Evolutionary conservation across 1,284 basidiomycete genomes (phyloP).

Genomic region (Cutaneotrichosporon cyanovorans): DNA sequence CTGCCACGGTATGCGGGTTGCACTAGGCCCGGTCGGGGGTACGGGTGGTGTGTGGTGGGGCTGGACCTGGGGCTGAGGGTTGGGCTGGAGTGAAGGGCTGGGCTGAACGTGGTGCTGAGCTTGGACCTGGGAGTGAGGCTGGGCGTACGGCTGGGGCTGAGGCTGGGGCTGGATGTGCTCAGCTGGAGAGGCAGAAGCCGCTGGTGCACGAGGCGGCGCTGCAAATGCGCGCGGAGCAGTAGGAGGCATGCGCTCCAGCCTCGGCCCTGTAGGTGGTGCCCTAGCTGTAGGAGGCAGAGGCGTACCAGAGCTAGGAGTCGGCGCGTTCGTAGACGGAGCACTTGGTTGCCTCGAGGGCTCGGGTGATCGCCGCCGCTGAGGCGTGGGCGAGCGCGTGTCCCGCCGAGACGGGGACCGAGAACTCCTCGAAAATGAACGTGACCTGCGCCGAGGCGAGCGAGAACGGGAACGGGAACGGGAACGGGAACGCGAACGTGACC

Average conservation of each 20-base stretch:
- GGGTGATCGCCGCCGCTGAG: background rate
- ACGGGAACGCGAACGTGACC: background rate
- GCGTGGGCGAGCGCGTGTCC: constrained; percentile 3
- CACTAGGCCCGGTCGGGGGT: background rate
- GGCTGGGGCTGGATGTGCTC: too few species aligned
- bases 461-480: background rate
- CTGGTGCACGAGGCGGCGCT: constrained; percentile 1
- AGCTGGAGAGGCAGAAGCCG: background rate
- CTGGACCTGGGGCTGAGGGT: too few species aligned
- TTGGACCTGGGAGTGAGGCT: too few species aligned
- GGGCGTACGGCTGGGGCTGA: too few species aligned
- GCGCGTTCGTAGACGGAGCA: constrained; percentile 2
- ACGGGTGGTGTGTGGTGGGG: background rate
- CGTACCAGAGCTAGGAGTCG: background rate
- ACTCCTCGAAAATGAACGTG: background rate
- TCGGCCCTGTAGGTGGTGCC: constrained; percentile 19
- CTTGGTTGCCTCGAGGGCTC: background rate
- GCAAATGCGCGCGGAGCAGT: constrained; percentile 21
- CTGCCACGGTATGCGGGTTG: too few species aligned
- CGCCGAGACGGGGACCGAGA: too few species aligned
- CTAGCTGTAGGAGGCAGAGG: constrained; percentile 20
- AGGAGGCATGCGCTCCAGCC: constrained; percentile 13
- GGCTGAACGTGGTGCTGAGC: too few species aligned
- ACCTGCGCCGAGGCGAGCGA: constrained; percentile 1
- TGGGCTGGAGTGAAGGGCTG: too few species aligned